Conservation (phyloP, 176 grass and related monocot genomes). For the Hordeum vulgare region DNA sequence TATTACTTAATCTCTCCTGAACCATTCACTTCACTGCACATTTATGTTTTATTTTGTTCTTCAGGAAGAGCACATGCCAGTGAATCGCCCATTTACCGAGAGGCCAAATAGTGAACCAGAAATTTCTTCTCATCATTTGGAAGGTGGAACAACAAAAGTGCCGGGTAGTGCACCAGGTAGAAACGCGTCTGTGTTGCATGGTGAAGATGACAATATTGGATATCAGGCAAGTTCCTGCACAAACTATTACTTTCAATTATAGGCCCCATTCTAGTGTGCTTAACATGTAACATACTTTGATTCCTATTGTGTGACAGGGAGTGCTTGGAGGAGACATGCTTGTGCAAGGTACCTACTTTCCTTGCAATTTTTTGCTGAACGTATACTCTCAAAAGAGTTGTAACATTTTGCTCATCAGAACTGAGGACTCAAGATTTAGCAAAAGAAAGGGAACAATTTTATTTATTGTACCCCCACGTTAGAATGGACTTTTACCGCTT, state of each 20-base stretch:
- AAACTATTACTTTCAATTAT: slow-evolving; percentile 16
- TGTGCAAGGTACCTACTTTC: slow-evolving; percentile 40
- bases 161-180: slow-evolving; percentile 6
- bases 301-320: slow-evolving; percentile 27
- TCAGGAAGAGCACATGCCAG: slow-evolving; percentile 38
- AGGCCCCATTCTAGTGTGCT: background rate
- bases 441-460: background rate
- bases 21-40: background rate
- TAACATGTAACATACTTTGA: slow-evolving; percentile 22
- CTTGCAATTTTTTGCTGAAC: background rate
- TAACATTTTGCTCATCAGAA: slow-evolving; percentile 5
- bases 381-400: slow-evolving; percentile 10
- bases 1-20: slow-evolving; percentile 24
- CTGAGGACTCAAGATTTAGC: background rate
- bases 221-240: slow-evolving; percentile 28
- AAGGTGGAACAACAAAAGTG: slow-evolving; percentile 3
- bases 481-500: background rate
- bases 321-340: background rate
- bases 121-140: slow-evolving; percentile 28
- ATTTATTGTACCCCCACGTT: background rate
- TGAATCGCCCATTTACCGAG: slow-evolving; percentile 4
- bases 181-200: slow-evolving; percentile 14
- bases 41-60: slow-evolving; percentile 19
- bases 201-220: slow-evolving; percentile 15
- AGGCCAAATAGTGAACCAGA: slow-evolving; percentile 5